phyloP scores from a whole-genome alignment of 345 rosid genomes.

The Rhizophora mangle region DNA sequence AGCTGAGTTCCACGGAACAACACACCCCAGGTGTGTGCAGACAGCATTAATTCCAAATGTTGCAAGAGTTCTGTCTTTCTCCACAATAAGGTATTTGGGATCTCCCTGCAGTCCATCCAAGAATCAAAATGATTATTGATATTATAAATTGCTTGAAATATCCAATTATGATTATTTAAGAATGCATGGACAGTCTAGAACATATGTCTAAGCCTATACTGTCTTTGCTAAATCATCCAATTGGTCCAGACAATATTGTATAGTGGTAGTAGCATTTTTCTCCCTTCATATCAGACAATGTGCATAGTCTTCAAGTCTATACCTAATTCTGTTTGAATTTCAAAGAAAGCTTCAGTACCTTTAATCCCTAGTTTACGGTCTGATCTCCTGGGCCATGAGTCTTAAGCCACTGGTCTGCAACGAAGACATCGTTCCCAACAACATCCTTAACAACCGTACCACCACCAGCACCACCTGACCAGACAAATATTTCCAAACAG shows the following conservation, averaged over 20 bases:
- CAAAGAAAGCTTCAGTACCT: constrained; percentile 38
- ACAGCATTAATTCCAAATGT: constrained; percentile 79
- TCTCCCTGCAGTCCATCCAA: constrained; percentile 60
- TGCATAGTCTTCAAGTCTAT: background rate
- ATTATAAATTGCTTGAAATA: background rate
- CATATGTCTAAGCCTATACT: too few relatives aligned
- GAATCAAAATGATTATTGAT: too few relatives aligned
- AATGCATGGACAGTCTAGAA: too few relatives aligned
- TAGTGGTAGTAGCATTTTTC: too few relatives aligned
- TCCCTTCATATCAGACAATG: background rate
- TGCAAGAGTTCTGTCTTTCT: constrained; percentile 78
- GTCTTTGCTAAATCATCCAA: too few relatives aligned
- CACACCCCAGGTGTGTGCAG: constrained; percentile 95
- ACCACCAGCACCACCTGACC: constrained; percentile 50
- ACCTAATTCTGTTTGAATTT: background rate
- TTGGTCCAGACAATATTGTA: too few relatives aligned
- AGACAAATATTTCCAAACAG: constrained; percentile 21
- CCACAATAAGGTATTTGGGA: constrained; percentile 93
- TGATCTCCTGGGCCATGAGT: constrained; percentile 83
- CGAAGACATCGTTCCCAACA: constrained; percentile 65
- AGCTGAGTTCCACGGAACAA: constrained; percentile 78
- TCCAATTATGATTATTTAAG: background rate
- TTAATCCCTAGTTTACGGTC: constrained; percentile 81
- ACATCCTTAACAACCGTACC: constrained; percentile 91
- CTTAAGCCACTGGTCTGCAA: constrained; percentile 74